These are phyloP conservation scores for Quercus ilex DNA, from an alignment of 306 rosid genomes.

Conservation along the genomic window DNA sequence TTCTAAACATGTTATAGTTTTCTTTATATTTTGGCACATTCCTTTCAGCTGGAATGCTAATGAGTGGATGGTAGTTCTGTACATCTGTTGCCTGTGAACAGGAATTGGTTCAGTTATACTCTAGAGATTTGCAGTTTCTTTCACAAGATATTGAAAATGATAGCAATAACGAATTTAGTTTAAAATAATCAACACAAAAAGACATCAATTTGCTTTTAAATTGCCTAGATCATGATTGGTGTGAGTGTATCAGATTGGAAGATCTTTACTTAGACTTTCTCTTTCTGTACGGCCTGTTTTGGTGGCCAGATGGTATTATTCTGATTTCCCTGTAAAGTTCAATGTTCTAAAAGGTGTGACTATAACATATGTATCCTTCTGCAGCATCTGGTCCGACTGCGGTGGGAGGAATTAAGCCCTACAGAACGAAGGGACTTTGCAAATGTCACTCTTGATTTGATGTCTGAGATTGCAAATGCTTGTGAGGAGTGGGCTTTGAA, in stretches of 20 bases:
- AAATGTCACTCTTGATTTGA: constrained; percentile 65
- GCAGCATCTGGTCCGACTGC: constrained; percentile 90
- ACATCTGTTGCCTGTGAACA: background rate
- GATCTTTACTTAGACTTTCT: background rate
- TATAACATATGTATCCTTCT: constrained; percentile 14
- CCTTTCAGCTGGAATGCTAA: background rate
- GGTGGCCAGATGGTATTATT: background rate
- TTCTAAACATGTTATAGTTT: background rate
- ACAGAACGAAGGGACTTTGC: constrained; percentile 69
- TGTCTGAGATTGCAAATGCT: constrained; percentile 85
- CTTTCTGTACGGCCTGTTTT: too few species aligned
- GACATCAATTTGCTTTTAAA: background rate
- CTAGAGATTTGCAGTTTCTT: background rate
- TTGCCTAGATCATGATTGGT: background rate
- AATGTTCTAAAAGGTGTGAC: background rate
- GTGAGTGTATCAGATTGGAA: background rate
- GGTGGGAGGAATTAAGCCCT: constrained; percentile 89
- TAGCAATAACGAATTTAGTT: background rate
- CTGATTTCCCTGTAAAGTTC: background rate
- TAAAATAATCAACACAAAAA: background rate
- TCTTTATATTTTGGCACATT: background rate
- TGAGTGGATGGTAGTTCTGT: background rate
- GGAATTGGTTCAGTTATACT: background rate
- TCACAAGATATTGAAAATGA: background rate
- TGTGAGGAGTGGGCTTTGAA: constrained; percentile 91